Evolutionary conservation across 75 land plant genomes (phyloP).

Genomic region (Pinus tabuliformis): DNA sequence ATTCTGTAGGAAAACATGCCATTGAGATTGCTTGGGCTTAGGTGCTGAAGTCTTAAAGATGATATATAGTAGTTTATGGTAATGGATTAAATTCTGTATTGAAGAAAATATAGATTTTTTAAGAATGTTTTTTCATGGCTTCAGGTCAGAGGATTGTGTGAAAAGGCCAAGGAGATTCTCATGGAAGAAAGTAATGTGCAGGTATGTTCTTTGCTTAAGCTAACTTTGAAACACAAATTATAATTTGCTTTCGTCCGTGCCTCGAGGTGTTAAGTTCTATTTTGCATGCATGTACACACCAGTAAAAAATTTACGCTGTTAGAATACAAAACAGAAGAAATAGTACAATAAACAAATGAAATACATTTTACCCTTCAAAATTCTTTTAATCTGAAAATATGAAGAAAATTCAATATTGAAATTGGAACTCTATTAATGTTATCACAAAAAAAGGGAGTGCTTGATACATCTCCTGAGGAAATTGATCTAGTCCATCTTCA

Average conservation of each 20-base stretch:
- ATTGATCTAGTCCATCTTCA: too few species aligned
- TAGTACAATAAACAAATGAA: too few species aligned
- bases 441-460: too few species aligned
- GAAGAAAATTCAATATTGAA: too few species aligned
- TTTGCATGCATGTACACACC: not conserved
- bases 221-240: not conserved
- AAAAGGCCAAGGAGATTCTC: conserved; percentile 85
- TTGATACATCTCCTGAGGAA: too few species aligned
- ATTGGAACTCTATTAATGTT: too few species aligned
- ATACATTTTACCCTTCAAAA: not conserved
- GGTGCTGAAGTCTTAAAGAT: not conserved
- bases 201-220: conserved; percentile 27
- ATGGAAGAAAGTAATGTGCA: conserved; percentile 96
- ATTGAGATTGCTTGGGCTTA: not conserved
- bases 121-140: not conserved
- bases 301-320: not conserved
- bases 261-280: not conserved
- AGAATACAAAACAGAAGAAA: not conserved
- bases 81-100: not conserved
- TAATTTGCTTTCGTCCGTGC: not conserved
- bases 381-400: not conserved
- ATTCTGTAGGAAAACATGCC: not conserved
- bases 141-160: conserved; percentile 77
- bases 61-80: not conserved
- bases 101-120: not conserved